Conservation (phyloP, 352 stramenopile genomes). For the Globisporangium apiculatum region DNA sequence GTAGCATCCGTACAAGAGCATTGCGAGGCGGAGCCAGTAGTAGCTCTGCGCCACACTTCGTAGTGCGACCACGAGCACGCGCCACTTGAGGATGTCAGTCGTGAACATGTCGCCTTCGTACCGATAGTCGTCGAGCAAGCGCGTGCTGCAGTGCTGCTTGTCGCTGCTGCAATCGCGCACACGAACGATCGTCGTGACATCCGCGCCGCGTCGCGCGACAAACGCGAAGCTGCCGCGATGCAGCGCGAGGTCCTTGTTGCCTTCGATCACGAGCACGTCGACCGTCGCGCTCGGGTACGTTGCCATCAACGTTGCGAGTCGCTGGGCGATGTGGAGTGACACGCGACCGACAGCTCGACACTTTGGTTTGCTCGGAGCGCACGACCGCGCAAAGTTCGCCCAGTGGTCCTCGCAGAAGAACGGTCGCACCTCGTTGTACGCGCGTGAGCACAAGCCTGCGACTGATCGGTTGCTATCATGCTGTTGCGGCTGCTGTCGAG, state of each 20-base stretch:
- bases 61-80: neutral
- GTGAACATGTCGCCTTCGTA: conserved; percentile 11
- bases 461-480: neutral
- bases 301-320: neutral
- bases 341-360: conserved; percentile 1
- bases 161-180: neutral
- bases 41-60: conserved; percentile 4
- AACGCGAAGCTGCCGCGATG: conserved; percentile 1
- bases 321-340: neutral
- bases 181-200: conserved; percentile 9
- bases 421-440: conserved; percentile 5
- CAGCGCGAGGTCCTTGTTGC: conserved; percentile 5
- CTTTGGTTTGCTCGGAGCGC: neutral
- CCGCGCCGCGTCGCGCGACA: conserved; percentile 1
- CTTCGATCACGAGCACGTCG: conserved; percentile 9
- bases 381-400: conserved; percentile 5
- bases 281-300: conserved; percentile 4
- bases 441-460: conserved; percentile 6
- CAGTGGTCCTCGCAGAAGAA: conserved; percentile 11
- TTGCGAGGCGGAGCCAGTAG: conserved; percentile 8
- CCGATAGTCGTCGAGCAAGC: conserved; percentile 8
- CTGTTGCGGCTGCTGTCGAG: neutral
- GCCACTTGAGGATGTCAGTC: conserved; percentile 7
- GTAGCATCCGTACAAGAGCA: conserved; percentile 6
- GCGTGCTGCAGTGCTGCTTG: neutral